phyloP scores from a whole-genome alignment of 176 grass and related monocot genomes.

The Puya raimondii region DNA sequence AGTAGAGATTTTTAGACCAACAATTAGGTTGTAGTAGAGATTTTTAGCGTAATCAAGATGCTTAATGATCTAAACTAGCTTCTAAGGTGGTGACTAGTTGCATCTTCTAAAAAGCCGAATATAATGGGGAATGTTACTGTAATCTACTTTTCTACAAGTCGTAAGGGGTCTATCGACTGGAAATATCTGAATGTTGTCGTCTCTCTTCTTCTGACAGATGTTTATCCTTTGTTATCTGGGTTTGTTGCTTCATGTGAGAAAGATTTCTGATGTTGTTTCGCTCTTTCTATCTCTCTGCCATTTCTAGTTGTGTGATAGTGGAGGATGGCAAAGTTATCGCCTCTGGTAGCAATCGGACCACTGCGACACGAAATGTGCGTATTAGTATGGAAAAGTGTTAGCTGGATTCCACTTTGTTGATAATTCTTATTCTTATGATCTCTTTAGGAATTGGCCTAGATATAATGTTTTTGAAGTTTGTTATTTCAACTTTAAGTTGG shows the following conservation, averaged over 20 bases:
- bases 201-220: not conserved
- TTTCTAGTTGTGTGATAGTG: slow-evolving; percentile 71
- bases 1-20: too few species aligned
- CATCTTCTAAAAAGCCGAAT: too few species aligned
- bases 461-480: not conserved
- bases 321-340: slow-evolving; percentile 66
- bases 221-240: too few species aligned
- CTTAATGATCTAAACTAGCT: too few species aligned
- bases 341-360: slow-evolving; percentile 69
- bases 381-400: not conserved
- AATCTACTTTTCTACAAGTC: too few species aligned
- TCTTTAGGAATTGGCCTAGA: too few species aligned
- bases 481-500: not conserved
- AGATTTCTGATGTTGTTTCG: not conserved
- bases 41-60: too few species aligned
- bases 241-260: slow-evolving; percentile 3
- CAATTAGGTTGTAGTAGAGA: too few species aligned
- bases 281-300: not conserved
- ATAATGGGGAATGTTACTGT: too few species aligned
- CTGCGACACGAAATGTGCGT: slow-evolving; percentile 65
- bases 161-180: not conserved
- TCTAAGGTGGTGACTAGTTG: too few species aligned
- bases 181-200: not conserved
- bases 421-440: not conserved
- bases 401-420: not conserved